These are phyloP conservation scores for Penicillium egyptiacum DNA, from an alignment of 495 filamentous ascomycete genomes.

Conservation along the genomic window DNA sequence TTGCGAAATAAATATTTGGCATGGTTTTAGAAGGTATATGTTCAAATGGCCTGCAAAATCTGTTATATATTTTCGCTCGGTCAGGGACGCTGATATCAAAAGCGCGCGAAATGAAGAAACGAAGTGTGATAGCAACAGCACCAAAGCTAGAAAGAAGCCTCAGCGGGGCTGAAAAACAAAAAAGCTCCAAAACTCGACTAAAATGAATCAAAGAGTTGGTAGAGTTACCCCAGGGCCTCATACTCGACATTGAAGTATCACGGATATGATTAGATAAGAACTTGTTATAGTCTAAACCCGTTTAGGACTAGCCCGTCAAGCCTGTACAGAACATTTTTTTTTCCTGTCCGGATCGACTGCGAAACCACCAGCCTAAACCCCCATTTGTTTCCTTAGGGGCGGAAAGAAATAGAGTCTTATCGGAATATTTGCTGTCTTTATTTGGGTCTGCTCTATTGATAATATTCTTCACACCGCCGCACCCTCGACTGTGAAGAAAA, in stretches of 20 bases:
- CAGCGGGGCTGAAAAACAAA: background rate
- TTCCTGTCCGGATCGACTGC: slow-evolving; percentile 38
- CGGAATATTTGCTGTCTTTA: slow-evolving; percentile 12
- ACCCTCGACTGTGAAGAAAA: slow-evolving; percentile 7
- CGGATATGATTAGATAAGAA: slow-evolving; percentile 47
- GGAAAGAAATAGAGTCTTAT: slow-evolving; percentile 16
- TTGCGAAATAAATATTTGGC: background rate
- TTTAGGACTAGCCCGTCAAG: slow-evolving; percentile 37
- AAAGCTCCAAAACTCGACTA: background rate
- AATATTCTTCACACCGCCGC: background rate
- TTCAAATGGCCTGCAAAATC: background rate
- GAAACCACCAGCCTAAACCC: slow-evolving; percentile 36
- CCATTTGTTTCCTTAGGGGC: slow-evolving; percentile 32
- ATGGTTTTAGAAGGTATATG: background rate
- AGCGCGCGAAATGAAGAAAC: background rate
- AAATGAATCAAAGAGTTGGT: background rate
- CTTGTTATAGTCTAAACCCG: slow-evolving; percentile 28
- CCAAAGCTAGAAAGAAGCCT: background rate
- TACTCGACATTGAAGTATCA: background rate
- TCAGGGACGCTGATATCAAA: background rate
- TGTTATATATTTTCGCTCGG: background rate
- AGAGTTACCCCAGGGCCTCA: background rate
- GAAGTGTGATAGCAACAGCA: background rate
- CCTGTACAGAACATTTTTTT: slow-evolving; percentile 53
- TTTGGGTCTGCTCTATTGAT: slow-evolving; percentile 1